Base-by-base conservation (phyloP, 495 filamentous ascomycete species). In the Aspergillus hancockii region DNA sequence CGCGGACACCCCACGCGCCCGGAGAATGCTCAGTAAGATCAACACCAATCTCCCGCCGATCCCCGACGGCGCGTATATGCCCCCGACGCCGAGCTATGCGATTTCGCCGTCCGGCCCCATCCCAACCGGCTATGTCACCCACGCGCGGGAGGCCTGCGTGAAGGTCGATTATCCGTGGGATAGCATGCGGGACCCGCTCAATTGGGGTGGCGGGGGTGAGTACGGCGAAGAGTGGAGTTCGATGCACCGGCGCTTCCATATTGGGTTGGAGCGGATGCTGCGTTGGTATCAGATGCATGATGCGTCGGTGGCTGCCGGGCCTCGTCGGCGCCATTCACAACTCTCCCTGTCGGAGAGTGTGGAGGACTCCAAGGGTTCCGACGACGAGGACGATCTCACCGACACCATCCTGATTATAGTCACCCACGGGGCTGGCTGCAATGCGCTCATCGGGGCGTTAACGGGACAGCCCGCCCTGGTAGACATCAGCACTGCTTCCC, bases 371-470 rank as follows among this genome's bases (percentile, higher is more conserved):
- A 75, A 79, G 28, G 88, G 28, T n/a, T 36, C 49, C 14, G 76
- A 81, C 36, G 75, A 82, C 2, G 79, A 78, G 8, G 85, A 85
- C 9, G 79, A 83, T 10, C 83, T 86, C 25, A 80, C 81, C 5
- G 90, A 98, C 64, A 82, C 90, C 0, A 85, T 98, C 8, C 72
- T 99, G n/a, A 81, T 99, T 30, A 73, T 99, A 13, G 91, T 99
- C 52, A 96, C 95, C 0, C 94, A 99, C 66, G 93, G 93, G n/a
- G 95, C 95, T 12, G 95, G 93, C 50, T 96, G 94, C 73, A 99
- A 99, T 74, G 95, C 94, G 0, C 73, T 99, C 49, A 92, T 98
- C 51, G 92, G 93, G 7, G 91, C 91, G 5, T 78, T 99, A 55
- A 95, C 90, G 0, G 88, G 93, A 54, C 88, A 93, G 61, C 91